phyloP scores from a whole-genome alignment of 1,284 basidiomycete species.

The Apiotrichum mycotoxinovorans region DNA sequence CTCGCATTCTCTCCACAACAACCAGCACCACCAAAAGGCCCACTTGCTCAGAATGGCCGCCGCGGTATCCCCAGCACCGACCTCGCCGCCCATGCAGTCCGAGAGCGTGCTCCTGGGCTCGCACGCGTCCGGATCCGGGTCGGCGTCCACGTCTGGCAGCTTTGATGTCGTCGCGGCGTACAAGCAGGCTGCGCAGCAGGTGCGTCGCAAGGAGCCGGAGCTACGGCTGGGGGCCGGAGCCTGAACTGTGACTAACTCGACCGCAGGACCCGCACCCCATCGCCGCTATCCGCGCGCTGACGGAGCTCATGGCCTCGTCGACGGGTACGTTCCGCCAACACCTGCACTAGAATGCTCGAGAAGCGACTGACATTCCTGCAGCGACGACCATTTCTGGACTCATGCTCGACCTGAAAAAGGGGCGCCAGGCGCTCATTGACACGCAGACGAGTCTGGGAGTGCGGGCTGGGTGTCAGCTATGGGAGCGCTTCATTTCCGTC shows the following conservation, averaged over 20 bases:
- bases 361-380: conserved; percentile 5
- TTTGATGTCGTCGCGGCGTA: conserved; percentile 48
- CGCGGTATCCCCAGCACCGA: conserved; percentile 1
- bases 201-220: too few relatives aligned
- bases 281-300: conserved; percentile 50
- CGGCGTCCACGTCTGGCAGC: background rate
- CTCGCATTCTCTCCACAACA: background rate
- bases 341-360: background rate
- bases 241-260: too few relatives aligned
- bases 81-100: background rate
- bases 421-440: conserved; percentile 37
- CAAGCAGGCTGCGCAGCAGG: conserved; percentile 44
- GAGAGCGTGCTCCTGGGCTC: background rate
- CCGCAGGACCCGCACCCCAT: conserved; percentile 46
- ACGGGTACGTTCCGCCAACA: conserved; percentile 37
- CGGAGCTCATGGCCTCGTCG: conserved; percentile 48
- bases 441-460: conserved; percentile 47
- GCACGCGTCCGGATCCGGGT: background rate
- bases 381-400: conserved; percentile 47
- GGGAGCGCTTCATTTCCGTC: conserved; percentile 46
- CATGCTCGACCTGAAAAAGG: conserved; percentile 40
- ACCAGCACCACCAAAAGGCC: too few relatives aligned
- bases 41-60: conserved; percentile 9
- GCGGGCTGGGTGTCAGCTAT: conserved; percentile 49
- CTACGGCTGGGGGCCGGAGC: too few relatives aligned